Base-by-base conservation (phyloP, 164 flowering plant species). In the Sedum album region DNA sequence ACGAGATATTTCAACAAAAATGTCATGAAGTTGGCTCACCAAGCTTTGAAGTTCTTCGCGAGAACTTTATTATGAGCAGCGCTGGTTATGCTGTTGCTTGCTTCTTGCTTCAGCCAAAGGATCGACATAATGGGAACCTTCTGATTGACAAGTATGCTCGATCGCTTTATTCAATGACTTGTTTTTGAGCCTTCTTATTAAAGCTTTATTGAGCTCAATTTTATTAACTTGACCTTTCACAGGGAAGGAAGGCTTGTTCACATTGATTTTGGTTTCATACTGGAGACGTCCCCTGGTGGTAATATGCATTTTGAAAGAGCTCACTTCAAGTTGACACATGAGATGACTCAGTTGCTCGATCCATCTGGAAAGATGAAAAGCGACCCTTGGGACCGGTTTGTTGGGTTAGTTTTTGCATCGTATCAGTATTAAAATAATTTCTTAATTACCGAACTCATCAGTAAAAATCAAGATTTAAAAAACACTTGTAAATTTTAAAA, bases 31-130 rank as follows among this genome's bases (percentile, higher is more conserved):
- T 95, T 68, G 97, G 96, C 9, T 80, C 99, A 42, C 79, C 93
- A 3, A 82, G 71, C 75, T 95, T 95, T 71, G 99, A 95, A 82
- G 86, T 90, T 72, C 97, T 97, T 10, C 96, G 99, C 60, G 87
- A 90, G 67, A 92, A 95, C 68, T 95, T 95, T 72, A 85, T 95
- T 39, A 77, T 88, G 64, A 95, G 99, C 76, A 90, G 97, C 83
- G 98, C 99, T 68, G 99, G 99, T 73, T 95, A 95, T 86, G 99
- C 99, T 60, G 99, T 95, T 69, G 98, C 99, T 15, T 90, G 99
- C 72, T 91, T 92, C 69, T 70, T 95, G 70, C 97, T 95, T 74
- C 99, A 95, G 70, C 98, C 99, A 64, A 95, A 95, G 83, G 99
- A 95, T 73, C 81, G 99, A 69, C 99, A 95, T 79, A 95, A 95